Evolutionary conservation across 2,329 filamentous ascomycete species (phyloP), one percentile per base, ranked within the genome.

Genomic region (Phialophora chinensis): DNA sequence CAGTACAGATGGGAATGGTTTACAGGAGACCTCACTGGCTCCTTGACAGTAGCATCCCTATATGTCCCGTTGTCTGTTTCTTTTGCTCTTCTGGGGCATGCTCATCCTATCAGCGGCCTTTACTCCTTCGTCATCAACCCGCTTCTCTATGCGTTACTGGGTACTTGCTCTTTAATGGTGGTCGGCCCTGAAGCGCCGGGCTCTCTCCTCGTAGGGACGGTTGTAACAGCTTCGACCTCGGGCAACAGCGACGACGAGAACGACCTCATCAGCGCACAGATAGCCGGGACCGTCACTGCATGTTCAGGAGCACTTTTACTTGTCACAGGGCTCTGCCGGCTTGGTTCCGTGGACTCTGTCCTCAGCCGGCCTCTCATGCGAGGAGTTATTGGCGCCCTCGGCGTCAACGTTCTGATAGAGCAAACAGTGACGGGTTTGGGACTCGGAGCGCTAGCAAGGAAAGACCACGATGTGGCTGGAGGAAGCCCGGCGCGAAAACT

Each of bases 341-440:
- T 62, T 23, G 60, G 60, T 17, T 62, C 25, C 27, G 60, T 62
- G 31, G 49, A 62, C 33, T 62, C 49, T 25, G 49, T 62, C n/a
- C 49, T 62, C 29, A 62, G 60, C 31, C 60, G 60, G 17, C 60
- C 60, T n/a, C 53, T 62, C 17, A 62, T 62, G 60, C 47, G 60
- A 44, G 60, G 60, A 8, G 35, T 62, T 20, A 62, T 62, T 12
- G 60, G 60, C 7, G 60, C 60, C 35, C 38, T 62, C 14, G 60
- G 60, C 2, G 14, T 62, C 31, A 62, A 54, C 25, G 60, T 62
- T n/a, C 47, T 62, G 31, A 62, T 62, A 35, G 10, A 54, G 20
- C 60, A 62, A 55, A 44, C 60, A 17, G 23, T 62, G 27, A 62
- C 60, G 4, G 60, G 60, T 25, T n/a, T 62, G 50, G 60, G 60